Base-by-base conservation (phyloP, 2,329 filamentous ascomycete genomes). In the Fusarium burgessii region DNA sequence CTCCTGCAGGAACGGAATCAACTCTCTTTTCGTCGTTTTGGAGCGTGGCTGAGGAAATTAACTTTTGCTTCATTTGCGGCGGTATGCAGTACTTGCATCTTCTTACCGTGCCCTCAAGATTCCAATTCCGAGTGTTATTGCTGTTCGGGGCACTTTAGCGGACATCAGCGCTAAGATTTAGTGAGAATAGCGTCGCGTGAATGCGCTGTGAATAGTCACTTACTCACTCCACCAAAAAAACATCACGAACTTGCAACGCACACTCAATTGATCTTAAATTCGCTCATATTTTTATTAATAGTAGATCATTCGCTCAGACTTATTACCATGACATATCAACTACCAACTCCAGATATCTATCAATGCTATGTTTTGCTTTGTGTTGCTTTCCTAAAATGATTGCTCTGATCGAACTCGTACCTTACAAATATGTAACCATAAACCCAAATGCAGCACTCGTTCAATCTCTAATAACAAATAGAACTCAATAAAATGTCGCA, bases 321-420 rank as follows among this genome's bases (percentile, higher is more conserved):
- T 38, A 23, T 38, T 62, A 33, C 14, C 17, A 29, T 47, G 29
- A 38, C 36, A 55, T 47, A 35, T 56, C 29, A 35, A 17, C 62
- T 42, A 10, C 63, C 43, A 67, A 67, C 64, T 67, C 64, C 64
- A 55, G 15, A 45, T 27, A 38, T 51, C 29, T 29, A 29, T 10
- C 29, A 5, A 27, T 20, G 62, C 64, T 67, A 67, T 67, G 23
- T 45, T 42, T 32, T 50, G 47, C 47, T 25, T 51, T 51, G 47
- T n/a, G 20, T 27, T 50, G 47, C 29, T 10, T 50, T 50, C 47
- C 47, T 3, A 50, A 25, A 50, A 50, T 42, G 52, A 71, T 71
- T 68, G 65, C 63, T 70, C 66, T 61, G 64, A 62, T 62, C 64
- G 56, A 41, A 66, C 61, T 66, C 62, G 47, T 49, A 23, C 23